A percentile compares a stretch with the other conserved stretches of the same genome.
phyloP scores from a whole-genome alignment of 225 moss, liverwort and hornwort genomes.

The Sphagnum contortum region DNA sequence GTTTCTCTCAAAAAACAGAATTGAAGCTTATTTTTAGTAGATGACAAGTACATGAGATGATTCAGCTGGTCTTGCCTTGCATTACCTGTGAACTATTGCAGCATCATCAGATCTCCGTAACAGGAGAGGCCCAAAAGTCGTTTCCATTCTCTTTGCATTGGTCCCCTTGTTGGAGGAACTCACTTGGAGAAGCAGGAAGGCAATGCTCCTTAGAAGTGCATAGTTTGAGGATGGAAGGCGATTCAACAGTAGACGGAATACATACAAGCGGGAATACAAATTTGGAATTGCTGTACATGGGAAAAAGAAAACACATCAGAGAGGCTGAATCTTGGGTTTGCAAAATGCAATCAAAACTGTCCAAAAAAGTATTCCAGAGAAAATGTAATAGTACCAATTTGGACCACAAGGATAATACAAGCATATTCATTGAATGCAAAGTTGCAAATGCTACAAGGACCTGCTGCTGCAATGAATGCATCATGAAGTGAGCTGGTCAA shows the following conservation, averaged over 20 bases:
- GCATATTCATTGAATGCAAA: conserved; percentile 16
- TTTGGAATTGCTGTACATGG: conserved; percentile 46
- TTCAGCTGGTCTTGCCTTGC: no score
- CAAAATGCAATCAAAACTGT: no score
- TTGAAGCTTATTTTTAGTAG: not conserved
- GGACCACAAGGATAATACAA: no score
- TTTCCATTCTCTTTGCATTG: conserved; percentile 23
- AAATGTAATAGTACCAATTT: no score
- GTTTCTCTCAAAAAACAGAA: not conserved
- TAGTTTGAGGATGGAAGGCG: conserved; percentile 50
- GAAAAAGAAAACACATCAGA: no score
- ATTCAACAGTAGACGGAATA: conserved; percentile 47
- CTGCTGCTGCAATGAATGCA: conserved; percentile 27
- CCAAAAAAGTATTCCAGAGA: no score
- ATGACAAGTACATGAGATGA: not conserved
- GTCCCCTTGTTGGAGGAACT: conserved; percentile 4
- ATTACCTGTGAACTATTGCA: conserved; percentile 17
- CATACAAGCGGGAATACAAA: conserved; percentile 38
- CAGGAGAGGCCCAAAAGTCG: conserved; percentile 39
- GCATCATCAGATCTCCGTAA: conserved; percentile 20
- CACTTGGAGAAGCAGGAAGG: conserved; percentile 27
- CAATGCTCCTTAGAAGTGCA: conserved; percentile 36
- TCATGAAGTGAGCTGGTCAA: conserved; percentile 17
- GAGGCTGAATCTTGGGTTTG: no score
- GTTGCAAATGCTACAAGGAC: conserved; percentile 52